These are phyloP conservation scores for Cyathus striatus DNA, from an alignment of 768 basidiomycete genomes.

Conservation along the genomic window DNA sequence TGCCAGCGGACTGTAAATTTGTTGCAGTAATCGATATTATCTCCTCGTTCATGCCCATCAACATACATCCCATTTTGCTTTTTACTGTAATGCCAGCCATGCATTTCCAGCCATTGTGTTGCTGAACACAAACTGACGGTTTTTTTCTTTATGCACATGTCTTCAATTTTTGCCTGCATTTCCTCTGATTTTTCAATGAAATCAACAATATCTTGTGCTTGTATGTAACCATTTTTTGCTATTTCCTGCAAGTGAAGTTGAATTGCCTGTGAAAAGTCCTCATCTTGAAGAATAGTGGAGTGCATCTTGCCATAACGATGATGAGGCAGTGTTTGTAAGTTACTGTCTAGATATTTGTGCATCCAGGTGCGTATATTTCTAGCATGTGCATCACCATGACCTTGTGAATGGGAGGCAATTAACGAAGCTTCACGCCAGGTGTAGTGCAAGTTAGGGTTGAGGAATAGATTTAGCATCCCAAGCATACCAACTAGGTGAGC, in stretches of 20 bases:
- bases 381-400: constrained; percentile 19
- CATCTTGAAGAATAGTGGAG: constrained; percentile 23
- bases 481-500: constrained; percentile 22
- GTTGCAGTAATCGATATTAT: constrained; percentile 27
- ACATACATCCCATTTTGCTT: constrained; percentile 28
- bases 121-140: constrained; percentile 21
- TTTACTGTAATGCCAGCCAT: constrained; percentile 21
- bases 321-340: constrained; percentile 15
- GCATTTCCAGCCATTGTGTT: constrained; percentile 21
- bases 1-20: constrained; percentile 16
- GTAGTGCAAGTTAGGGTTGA: constrained; percentile 20
- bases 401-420: constrained; percentile 18
- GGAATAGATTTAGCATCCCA: constrained; percentile 24
- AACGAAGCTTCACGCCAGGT: constrained; percentile 27
- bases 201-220: constrained; percentile 22
- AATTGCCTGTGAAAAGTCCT: constrained; percentile 20
- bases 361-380: constrained; percentile 24
- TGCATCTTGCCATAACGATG: constrained; percentile 14
- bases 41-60: constrained; percentile 29
- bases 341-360: constrained; percentile 9
- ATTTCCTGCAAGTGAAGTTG: constrained; percentile 20
- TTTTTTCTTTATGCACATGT: constrained; percentile 7
- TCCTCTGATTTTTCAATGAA: constrained; percentile 15
- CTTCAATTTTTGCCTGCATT: constrained; percentile 12
- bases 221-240: constrained; percentile 18